Conservation (phyloP, 768 basidiomycete species). For the Scleroderma citrinum region DNA sequence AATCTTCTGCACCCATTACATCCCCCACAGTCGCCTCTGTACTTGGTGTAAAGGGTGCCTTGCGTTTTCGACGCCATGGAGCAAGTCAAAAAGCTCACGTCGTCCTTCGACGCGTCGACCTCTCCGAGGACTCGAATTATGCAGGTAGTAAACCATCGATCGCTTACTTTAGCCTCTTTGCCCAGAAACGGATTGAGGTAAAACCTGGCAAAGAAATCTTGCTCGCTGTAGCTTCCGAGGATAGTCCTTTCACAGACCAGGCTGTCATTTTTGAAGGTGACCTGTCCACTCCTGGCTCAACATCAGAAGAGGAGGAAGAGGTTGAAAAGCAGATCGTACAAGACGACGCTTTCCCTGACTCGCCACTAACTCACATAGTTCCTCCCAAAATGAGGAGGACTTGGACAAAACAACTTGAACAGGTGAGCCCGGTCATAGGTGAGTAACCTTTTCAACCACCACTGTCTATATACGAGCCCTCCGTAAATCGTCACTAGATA, state of each 20-base stretch:
- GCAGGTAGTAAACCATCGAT: constrained; percentile 34
- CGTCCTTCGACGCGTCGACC: constrained; percentile 55
- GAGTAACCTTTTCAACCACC: constrained; percentile 20
- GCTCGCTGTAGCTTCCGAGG: constrained; percentile 48
- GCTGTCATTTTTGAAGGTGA: constrained; percentile 57
- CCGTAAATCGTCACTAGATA: constrained; percentile 27
- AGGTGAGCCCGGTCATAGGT: constrained; percentile 35
- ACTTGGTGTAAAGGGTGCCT: constrained; percentile 53
- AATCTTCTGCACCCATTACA: constrained; percentile 25
- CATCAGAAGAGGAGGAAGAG: constrained; percentile 35
- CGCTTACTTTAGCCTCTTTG: constrained; percentile 59
- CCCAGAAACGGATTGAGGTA: constrained; percentile 63
- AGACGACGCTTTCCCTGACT: constrained; percentile 36
- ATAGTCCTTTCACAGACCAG: constrained; percentile 50
- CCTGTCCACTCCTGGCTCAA: constrained; percentile 26
- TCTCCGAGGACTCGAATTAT: constrained; percentile 39
- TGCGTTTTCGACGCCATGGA: constrained; percentile 64
- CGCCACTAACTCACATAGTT: constrained; percentile 33
- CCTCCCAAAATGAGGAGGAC: constrained; percentile 63
- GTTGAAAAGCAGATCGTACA: constrained; percentile 35
- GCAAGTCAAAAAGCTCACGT: constrained; percentile 65
- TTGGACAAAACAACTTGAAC: constrained; percentile 48
- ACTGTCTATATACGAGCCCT: constrained; percentile 18
- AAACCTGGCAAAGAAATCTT: constrained; percentile 68
- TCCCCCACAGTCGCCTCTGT: constrained; percentile 42